Base-by-base conservation (phyloP, 1,139 yeast genomes). In the Tardiomyces digboiensis region DNA sequence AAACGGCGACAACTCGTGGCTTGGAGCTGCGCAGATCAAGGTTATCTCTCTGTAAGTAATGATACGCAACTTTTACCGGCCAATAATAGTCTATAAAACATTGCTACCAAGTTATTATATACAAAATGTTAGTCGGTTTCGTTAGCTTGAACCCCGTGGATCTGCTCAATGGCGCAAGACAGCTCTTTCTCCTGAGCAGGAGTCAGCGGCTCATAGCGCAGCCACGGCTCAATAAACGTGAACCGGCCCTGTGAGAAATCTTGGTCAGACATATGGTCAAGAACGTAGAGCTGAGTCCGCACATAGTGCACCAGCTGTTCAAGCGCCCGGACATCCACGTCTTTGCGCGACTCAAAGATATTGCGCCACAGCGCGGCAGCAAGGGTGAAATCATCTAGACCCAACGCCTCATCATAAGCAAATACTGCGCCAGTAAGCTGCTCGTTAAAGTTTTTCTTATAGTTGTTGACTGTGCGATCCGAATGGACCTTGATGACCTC, bases 241-340 rank as follows among this genome's bases (percentile, higher is more conserved):
- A 89, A 88, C 54, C 81, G 78, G 26, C 98, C 98, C 57, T 85
- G 78, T 1, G 94, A 95, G 68, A 91, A 88, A 55, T 89, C 96
- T 52, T 95, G 74, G 62, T 93, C 98, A 37, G 88, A 75, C 72
- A 87, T 76, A 60, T 81, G 80, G 58, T 83, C 84, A 56, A 91
- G 71, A 10, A 89, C 91, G 59, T 88, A 89, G 39, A 91, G 70
- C 61, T 93, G 96, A 51, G 87, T 80, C 61, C 97, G 79, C 39
- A 88, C 82, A 60, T 89, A 89, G 52, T 86, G 86, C 21, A 89
- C 85, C 57, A 86, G 71, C 8, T 93, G 91, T 62, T 89, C 97
- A 39, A 93, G 68, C 51, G 86, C 89, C 49, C 84, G 78, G 64
- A 83, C 73, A 64, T 91, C 96, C 29, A 83, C 80, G 52, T 86